Evolutionary conservation across 495 filamentous ascomycete species (phyloP).

Genomic region (Penicillium dipodomyicola): DNA sequence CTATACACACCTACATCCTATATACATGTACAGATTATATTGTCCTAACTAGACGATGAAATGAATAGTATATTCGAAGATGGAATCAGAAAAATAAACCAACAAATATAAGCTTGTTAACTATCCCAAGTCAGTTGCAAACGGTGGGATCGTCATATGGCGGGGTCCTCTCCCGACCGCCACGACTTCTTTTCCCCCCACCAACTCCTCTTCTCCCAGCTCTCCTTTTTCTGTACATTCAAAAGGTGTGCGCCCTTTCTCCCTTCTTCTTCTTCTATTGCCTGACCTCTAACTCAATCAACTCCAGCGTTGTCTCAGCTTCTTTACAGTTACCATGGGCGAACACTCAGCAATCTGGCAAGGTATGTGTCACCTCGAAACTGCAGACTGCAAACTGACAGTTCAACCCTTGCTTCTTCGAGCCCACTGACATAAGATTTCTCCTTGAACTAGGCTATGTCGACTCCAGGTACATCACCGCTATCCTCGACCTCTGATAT

Average conservation of each 20-base stretch:
- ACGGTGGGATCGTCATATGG: constrained; percentile 20
- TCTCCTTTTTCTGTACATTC: constrained; percentile 16
- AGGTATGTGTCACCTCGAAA: constrained; percentile 41
- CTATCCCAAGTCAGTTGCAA: constrained; percentile 2
- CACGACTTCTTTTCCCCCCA: constrained; percentile 28
- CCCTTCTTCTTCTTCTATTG: constrained; percentile 7
- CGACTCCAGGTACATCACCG: constrained; percentile 57
- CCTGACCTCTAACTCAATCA: constrained; percentile 19
- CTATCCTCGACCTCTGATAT: constrained; percentile 9
- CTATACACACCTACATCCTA: not conserved
- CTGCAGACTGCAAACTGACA: constrained; percentile 1
- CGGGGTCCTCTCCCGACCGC: constrained; percentile 32
- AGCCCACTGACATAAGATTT: constrained; percentile 20
- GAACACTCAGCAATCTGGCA: constrained; percentile 53
- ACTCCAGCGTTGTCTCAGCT: constrained; percentile 24
- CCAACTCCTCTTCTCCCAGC: constrained; percentile 29
- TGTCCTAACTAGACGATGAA: not conserved
- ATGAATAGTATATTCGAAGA: not conserved
- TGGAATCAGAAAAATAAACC: not conserved
- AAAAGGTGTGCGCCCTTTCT: not conserved
- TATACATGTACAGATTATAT: not conserved
- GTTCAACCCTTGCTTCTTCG: constrained; percentile 10
- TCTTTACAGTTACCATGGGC: constrained; percentile 36
- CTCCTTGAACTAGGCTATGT: constrained; percentile 54
- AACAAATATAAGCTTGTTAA: constrained; percentile 1